Conservation (phyloP, 495 filamentous ascomycete genomes). For the Podospora pseudocomata region DNA sequence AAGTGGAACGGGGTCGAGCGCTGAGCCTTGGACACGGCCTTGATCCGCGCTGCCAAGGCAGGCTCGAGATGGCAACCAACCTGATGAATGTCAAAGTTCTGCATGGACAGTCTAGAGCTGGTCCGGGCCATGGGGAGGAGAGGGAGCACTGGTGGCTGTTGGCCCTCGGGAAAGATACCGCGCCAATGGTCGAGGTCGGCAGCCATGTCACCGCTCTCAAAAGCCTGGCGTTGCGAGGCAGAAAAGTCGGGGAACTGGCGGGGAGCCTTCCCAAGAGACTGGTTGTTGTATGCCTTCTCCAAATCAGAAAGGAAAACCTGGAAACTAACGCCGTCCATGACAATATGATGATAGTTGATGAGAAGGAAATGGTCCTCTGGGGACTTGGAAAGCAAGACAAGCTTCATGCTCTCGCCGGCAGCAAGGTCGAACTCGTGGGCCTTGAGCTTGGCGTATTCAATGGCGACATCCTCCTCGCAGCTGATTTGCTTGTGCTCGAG, state of each 20-base stretch:
- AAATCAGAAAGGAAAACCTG: not conserved
- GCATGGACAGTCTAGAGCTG: too few species aligned
- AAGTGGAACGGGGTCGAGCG: constrained; percentile 38
- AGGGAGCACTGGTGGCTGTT: too few species aligned
- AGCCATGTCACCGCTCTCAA: not conserved
- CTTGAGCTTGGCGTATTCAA: constrained; percentile 13
- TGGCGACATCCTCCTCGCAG: constrained; percentile 1
- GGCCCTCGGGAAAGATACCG: not conserved
- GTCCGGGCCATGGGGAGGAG: too few species aligned
- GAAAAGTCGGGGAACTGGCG: not conserved
- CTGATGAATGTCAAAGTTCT: too few species aligned
- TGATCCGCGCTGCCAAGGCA: too few species aligned
- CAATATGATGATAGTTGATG: constrained; percentile 25
- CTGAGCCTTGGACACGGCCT: not conserved
- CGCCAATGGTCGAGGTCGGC: not conserved
- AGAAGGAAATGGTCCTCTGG: constrained; percentile 19
- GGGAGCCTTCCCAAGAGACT: too few species aligned
- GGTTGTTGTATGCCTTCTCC: not conserved
- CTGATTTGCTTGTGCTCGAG: constrained; percentile 14
- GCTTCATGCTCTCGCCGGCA: constrained; percentile 17
- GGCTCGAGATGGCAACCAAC: too few species aligned
- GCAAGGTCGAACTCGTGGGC: constrained; percentile 21
- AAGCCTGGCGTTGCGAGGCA: not conserved
- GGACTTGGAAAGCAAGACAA: constrained; percentile 20
- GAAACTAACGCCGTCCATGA: not conserved